Evolutionary conservation across 495 filamentous ascomycete genomes (phyloP), one percentile per base, ranked within the genome.

Genomic region (Penicillium egyptiacum): DNA sequence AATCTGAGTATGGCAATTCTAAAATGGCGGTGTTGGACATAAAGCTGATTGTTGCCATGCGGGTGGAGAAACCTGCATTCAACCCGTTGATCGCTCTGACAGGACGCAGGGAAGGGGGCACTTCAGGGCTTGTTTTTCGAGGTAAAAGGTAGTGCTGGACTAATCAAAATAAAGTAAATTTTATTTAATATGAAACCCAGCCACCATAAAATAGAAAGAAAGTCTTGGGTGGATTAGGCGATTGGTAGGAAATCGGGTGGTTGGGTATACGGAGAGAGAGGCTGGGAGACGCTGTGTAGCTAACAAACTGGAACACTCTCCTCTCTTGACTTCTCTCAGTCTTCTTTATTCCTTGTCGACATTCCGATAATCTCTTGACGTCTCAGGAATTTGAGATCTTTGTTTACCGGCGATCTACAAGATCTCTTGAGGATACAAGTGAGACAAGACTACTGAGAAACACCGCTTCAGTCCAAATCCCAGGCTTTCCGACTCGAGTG

Each of bases 181-280:
- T n/a, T 2, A 22, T 41, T 59, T 17, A 53, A 64, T 58, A 20
- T 58, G 58, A 66, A 61, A 67, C 60, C 51, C 70, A 71, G 65
- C 68, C 66, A 59, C 59, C 58, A 17, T 10, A 31, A 37, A 45
- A 51, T 44, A 33, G 14, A 51, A 53, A 20, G 8, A 50, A 35
- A 26, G 28, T 43, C 14, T 14, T 39, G 37, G 54, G 52, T 22
- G 41, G 47, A 28, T 49, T 31, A 47, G 11, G 37, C 43, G 61
- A 66, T 65, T 65, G 64, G 64, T 48, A 49, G 56, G 53, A 78
- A 78, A 72, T 74, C 55, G 67, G 75, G 75, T 75, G 75, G 75
- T 75, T 78, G 75, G 74, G 71, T 68, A 65, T 66, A 56, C 53
- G 52, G 35, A 16, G 16, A 28, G 52, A 50, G 52, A 61, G 58